Conservation (phyloP, 192 early-diverging fungal genomes). For the Endogone sp. region DNA sequence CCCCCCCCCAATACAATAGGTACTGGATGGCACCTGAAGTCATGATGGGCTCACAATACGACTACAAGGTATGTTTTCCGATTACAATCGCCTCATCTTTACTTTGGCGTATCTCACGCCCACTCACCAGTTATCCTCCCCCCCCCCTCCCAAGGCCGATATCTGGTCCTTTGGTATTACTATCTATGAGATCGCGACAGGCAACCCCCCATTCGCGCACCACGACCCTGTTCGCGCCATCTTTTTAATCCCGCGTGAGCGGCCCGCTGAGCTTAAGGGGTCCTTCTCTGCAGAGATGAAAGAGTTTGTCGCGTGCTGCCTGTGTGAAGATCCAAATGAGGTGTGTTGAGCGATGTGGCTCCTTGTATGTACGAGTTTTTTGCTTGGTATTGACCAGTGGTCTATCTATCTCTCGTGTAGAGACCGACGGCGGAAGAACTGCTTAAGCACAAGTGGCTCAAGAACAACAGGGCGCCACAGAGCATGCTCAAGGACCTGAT, state of each 20-base stretch:
- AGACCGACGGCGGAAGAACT: conserved; percentile 86
- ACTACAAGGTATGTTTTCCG: conserved; percentile 68
- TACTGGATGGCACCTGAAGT: conserved; percentile 91
- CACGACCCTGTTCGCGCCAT: conserved; percentile 87
- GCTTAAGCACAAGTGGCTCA: conserved; percentile 76
- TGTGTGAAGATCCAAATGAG: conserved; percentile 82
- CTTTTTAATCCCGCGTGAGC: conserved; percentile 79
- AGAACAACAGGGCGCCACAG: conserved; percentile 44
- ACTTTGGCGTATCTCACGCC: too few relatives aligned
- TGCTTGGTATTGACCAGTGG: too few relatives aligned
- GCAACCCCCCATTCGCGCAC: conserved; percentile 91
- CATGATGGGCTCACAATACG: conserved; percentile 82
- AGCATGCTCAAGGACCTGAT: conserved; percentile 61
- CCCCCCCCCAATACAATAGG: conserved; percentile 12
- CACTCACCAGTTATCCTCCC: background rate
- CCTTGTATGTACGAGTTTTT: background rate
- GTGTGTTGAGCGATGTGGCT: conserved; percentile 29
- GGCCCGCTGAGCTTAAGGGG: conserved; percentile 77
- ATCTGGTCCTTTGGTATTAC: conserved; percentile 99
- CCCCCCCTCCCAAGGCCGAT: conserved; percentile 71
- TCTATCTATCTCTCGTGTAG: conserved; percentile 35
- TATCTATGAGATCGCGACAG: conserved; percentile 93
- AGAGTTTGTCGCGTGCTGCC: conserved; percentile 85
- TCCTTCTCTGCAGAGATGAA: conserved; percentile 74
- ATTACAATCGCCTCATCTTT: background rate